Evolutionary conservation across 176 grass and related monocot species (phyloP).

Genomic region (Musa troglodytarum): DNA sequence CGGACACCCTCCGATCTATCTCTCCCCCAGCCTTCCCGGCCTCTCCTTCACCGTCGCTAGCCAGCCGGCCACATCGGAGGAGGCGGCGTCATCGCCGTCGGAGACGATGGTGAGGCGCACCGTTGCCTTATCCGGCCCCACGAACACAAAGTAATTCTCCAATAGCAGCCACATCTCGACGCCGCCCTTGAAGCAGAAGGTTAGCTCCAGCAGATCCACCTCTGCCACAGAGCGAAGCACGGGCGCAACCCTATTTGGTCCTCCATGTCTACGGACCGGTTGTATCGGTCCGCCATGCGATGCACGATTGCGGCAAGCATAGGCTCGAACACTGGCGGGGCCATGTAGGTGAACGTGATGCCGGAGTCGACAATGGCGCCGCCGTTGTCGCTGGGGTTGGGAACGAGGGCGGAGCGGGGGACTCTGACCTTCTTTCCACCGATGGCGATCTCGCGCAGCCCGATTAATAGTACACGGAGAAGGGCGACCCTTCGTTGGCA

Average conservation of each 20-base stretch:
- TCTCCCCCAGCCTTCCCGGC: too few relatives aligned
- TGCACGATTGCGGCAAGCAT: constrained; percentile 28
- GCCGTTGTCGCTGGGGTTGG: constrained; percentile 18
- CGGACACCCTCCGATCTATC: too few relatives aligned
- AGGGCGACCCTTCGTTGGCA: constrained; percentile 14
- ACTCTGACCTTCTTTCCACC: constrained; percentile 47
- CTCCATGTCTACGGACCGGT: constrained; percentile 42
- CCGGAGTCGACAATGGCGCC: constrained; percentile 79
- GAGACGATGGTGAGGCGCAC: constrained; percentile 9
- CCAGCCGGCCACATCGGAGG: constrained; percentile 10
- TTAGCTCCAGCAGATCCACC: constrained; percentile 50
- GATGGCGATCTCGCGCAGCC: constrained; percentile 30
- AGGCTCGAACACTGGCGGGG: constrained; percentile 39
- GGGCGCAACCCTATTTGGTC: constrained; percentile 34
- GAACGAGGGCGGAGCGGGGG: constrained; percentile 25
- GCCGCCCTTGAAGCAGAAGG: constrained; percentile 50
- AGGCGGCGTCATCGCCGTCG: neutral
- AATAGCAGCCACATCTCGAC: constrained; percentile 52
- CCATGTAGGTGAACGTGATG: constrained; percentile 74
- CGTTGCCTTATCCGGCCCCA: neutral
- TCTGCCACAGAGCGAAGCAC: constrained; percentile 55
- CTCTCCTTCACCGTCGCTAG: constrained; percentile 22
- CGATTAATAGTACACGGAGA: constrained; percentile 83
- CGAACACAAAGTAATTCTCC: constrained; percentile 64
- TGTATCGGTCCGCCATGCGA: constrained; percentile 33